Percentiles rank a stretch among this genome's conserved stretches.
phyloP scores from a whole-genome alignment of 2,329 filamentous ascomycete species.

The Colletotrichum lentis region DNA sequence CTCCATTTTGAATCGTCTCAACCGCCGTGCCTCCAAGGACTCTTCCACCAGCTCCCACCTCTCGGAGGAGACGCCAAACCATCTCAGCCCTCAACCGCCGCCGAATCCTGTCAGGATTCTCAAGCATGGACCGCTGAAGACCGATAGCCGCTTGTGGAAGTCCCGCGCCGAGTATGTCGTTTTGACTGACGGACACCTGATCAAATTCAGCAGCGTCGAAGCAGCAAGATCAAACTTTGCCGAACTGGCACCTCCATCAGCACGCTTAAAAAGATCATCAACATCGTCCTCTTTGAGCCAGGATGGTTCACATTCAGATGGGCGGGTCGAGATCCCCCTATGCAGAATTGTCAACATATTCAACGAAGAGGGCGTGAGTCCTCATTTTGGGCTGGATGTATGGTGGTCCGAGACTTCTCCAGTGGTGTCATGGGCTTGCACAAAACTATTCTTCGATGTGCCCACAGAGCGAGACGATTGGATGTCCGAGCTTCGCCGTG shows the following conservation, averaged over 20 bases:
- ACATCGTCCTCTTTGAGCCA: conserved; percentile 42
- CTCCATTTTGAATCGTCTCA: conserved; percentile 54
- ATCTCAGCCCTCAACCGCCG: conserved; percentile 42
- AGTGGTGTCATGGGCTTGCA: conserved; percentile 56
- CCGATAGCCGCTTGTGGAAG: conserved; percentile 59
- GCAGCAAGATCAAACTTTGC: conserved; percentile 59
- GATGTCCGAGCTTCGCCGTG: conserved; percentile 56
- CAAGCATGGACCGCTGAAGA: conserved; percentile 58
- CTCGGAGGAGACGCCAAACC: conserved; percentile 34
- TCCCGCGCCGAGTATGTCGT: conserved; percentile 61
- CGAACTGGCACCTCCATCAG: conserved; percentile 46
- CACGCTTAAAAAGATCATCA: conserved; percentile 40
- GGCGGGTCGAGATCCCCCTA: conserved; percentile 58
- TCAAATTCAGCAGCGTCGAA: conserved; percentile 59
- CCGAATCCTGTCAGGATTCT: conserved; percentile 52
- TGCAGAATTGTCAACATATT: conserved; percentile 62
- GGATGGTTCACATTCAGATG: conserved; percentile 48
- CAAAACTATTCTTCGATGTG: conserved; percentile 59
- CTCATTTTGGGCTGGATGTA: conserved; percentile 62
- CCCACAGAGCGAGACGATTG: conserved; percentile 60
- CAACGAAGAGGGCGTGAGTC: conserved; percentile 58
- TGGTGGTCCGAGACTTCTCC: conserved; percentile 62
- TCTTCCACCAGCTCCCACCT: conserved; percentile 44
- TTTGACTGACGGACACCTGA: conserved; percentile 58
- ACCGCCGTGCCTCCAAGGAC: conserved; percentile 52